A percentile compares a stretch with the other conserved stretches of the same genome.
phyloP scores from a whole-genome alignment of 2,329 filamentous ascomycete species.

The Fusarium graminum region DNA sequence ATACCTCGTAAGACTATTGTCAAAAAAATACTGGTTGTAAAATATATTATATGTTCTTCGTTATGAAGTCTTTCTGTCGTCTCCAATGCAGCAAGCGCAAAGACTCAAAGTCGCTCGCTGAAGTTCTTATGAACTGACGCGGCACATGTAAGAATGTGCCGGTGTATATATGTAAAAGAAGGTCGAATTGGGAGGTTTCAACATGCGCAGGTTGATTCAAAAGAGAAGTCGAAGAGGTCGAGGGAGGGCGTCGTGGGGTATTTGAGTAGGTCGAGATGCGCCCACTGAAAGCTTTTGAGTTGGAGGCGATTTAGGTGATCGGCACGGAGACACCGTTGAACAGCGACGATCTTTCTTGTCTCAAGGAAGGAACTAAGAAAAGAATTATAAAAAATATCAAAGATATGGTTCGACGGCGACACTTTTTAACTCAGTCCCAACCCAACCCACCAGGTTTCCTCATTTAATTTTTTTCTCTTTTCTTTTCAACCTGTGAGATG shows the following conservation, averaged over 20 bases:
- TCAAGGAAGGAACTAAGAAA: constrained; percentile 10
- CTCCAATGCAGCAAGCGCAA: constrained; percentile 71
- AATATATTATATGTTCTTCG: constrained; percentile 5
- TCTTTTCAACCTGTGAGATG: constrained; percentile 26
- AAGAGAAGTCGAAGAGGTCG: constrained; percentile 7
- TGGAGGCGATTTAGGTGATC: constrained; percentile 35
- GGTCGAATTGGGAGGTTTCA: constrained; percentile 31
- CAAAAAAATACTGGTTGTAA: not conserved
- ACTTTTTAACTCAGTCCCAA: constrained; percentile 25
- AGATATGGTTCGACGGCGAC: constrained; percentile 14
- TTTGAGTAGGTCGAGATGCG: constrained; percentile 36
- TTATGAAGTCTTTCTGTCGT: constrained; percentile 67
- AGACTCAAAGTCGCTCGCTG: constrained; percentile 75
- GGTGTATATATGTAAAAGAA: constrained; percentile 32
- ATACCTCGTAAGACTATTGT: constrained; percentile 35
- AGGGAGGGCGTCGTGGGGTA: constrained; percentile 17
- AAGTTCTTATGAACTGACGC: constrained; percentile 56
- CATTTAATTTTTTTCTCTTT: constrained; percentile 43
- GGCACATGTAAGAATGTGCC: constrained; percentile 62
- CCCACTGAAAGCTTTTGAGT: constrained; percentile 10
- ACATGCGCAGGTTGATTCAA: constrained; percentile 36
- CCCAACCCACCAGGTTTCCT: constrained; percentile 23
- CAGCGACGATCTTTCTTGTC: constrained; percentile 29
- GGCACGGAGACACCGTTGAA: constrained; percentile 35
- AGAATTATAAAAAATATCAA: constrained; percentile 4